Conservation (phyloP, 169 alveolate genomes). For the Perkinsus marinus region DNA sequence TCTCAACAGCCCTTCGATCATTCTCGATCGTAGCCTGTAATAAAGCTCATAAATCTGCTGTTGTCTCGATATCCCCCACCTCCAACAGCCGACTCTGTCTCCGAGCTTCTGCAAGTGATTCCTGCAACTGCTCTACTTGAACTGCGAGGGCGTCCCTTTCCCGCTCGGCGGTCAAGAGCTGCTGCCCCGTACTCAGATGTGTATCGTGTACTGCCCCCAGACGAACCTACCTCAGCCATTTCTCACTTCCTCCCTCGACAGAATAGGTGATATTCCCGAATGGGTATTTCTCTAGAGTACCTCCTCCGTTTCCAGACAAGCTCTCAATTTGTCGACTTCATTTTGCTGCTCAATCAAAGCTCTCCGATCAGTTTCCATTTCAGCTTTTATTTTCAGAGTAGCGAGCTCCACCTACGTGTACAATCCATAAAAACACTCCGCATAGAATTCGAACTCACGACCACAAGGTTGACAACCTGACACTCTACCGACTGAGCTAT, state of each 20-base stretch:
- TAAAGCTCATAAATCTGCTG: not conserved
- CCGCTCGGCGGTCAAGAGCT: not conserved
- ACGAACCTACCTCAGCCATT: not conserved
- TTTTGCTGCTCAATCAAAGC: not conserved
- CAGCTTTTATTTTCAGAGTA: not conserved
- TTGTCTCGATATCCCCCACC: not conserved
- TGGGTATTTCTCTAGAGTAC: not conserved
- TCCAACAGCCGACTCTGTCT: not conserved
- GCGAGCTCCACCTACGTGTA: not conserved
- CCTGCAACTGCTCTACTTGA: not conserved
- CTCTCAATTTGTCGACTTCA: not conserved
- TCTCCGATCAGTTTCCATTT: not conserved
- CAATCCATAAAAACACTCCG: not conserved
- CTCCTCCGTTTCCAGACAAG: not conserved
- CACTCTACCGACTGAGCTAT: conserved; percentile 99
- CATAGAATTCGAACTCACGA: conserved; percentile 98
- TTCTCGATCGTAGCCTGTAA: not conserved
- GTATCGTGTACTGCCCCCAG: not conserved
- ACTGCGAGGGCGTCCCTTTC: not conserved
- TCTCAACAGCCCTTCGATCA: not conserved
- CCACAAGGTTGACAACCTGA: conserved; percentile 97
- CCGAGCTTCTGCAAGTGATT: not conserved
- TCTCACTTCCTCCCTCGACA: too few species aligned
- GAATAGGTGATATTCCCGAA: too few species aligned
- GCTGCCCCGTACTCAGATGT: not conserved